Evolutionary conservation across 2,329 filamentous ascomycete genomes (phyloP), one percentile per base, ranked within the genome.

Genomic region (Aspergillus cejpii): DNA sequence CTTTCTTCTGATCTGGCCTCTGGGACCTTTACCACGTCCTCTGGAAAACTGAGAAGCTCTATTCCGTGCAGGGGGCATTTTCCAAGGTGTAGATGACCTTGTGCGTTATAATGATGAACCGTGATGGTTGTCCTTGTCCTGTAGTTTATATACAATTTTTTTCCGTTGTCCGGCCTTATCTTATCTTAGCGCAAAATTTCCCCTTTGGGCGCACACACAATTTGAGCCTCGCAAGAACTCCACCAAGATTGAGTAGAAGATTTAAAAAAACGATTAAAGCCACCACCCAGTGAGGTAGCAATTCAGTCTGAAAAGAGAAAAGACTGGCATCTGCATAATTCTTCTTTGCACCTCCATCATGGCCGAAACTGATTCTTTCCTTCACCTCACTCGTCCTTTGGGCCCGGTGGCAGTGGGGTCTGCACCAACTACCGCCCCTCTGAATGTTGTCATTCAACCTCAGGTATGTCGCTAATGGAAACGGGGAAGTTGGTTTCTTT

Each of bases 391-490:
- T 65, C 83, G 92, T 70, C 92, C 92, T 62, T 78, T 97, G 54
- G 89, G 88, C 68, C 88, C 89, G 57, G 83, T 84, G 52, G 76
- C 80, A 48, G 76, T 89, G 60, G 86, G 85, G 66, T 81, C 86
- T 64, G 85, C 88, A 71, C 83, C 84, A 63, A 89, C 84, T 60
- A 91, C 89, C 68, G 85, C 89, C 72, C 92, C 92, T 71, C 81
- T 98, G 69, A 86, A 84, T 69, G 89, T 98, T 66, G 85, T 87
- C 66, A 86, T 98, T 70, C 92, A 96, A 71, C 90, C 92, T 63
- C 90, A 96, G 80, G 87, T 94, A 80, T 64, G 78, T 52, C 40
- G 23, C 21, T 15, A 28, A 31, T 7, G 29, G 8, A 14, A 23
- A 21, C 43, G 36, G 21, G 41, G 39, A 40, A n/a, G 20, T 29